A percentile compares a stretch with the other conserved stretches of the same genome.
Evolutionary conservation across 129 eudicot species (phyloP).

Genomic region (sunflower (Helianthus annuus)): DNA sequence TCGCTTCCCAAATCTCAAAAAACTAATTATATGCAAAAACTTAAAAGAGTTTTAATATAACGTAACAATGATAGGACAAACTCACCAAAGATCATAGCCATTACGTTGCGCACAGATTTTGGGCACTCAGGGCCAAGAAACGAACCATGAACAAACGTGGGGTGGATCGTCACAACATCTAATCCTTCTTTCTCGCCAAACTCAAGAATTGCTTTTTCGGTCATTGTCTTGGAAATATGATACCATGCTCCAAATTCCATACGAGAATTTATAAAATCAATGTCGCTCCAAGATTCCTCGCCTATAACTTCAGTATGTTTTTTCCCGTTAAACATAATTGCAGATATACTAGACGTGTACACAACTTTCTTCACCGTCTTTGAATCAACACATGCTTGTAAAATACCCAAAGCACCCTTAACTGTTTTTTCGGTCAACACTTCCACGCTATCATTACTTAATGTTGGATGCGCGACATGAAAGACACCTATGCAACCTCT

Average conservation of each 20-base stretch:
- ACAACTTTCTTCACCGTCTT: slow-evolving; percentile 55
- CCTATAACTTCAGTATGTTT: slow-evolving; percentile 19
- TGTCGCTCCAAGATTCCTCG: slow-evolving; percentile 51
- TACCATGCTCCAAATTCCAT: slow-evolving; percentile 24
- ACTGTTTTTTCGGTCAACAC: slow-evolving; percentile 24
- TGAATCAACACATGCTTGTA: slow-evolving; percentile 47
- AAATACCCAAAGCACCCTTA: slow-evolving; percentile 37
- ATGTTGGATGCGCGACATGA: slow-evolving; percentile 53
- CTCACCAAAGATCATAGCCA: slow-evolving; percentile 58
- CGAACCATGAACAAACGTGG: slow-evolving; percentile 50
- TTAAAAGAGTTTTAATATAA: too few species aligned
- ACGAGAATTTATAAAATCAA: slow-evolving; percentile 25
- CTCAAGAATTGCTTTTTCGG: slow-evolving; percentile 45
- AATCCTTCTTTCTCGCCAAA: slow-evolving; percentile 50
- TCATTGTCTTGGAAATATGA: slow-evolving; percentile 36
- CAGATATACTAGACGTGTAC: slow-evolving; percentile 43
- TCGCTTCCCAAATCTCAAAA: too few species aligned
- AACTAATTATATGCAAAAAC: too few species aligned
- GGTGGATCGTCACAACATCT: slow-evolving; percentile 50
- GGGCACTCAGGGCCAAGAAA: slow-evolving; percentile 48
- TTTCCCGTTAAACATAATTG: slow-evolving; percentile 22
- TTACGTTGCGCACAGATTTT: slow-evolving; percentile 21
- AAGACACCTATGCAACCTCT: slow-evolving; percentile 58
- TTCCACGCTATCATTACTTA: slow-evolving; percentile 30
- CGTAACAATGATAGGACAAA: background rate